phyloP scores from a whole-genome alignment of 2,329 filamentous ascomycete species.

The Botrytis paeoniae region DNA sequence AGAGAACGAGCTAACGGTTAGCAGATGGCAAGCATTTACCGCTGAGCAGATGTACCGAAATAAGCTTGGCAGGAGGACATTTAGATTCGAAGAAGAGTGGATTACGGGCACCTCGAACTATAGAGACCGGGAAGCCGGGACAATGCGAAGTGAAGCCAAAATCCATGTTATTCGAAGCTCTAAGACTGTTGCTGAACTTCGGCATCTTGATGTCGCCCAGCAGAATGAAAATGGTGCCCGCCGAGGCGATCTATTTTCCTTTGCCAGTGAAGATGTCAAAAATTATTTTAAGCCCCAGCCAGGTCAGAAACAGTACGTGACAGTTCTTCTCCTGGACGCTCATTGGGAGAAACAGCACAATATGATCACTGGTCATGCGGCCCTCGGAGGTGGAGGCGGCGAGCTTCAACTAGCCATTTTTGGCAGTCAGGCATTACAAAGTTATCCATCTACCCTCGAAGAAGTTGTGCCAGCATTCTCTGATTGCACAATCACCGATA shows the following conservation, averaged over 20 bases:
- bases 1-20: background rate
- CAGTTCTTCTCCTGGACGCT: slow-evolving; percentile 79
- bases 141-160: slow-evolving; percentile 86
- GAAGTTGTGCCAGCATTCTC: slow-evolving; percentile 86
- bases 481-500: slow-evolving; percentile 87
- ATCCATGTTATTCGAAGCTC: slow-evolving; percentile 80
- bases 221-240: slow-evolving; percentile 68
- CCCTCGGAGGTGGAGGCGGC: slow-evolving; percentile 73
- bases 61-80: slow-evolving; percentile 78
- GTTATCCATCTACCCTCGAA: slow-evolving; percentile 84
- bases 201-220: slow-evolving; percentile 73
- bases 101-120: slow-evolving; percentile 75
- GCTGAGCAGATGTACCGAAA: slow-evolving; percentile 94
- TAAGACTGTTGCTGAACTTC: slow-evolving; percentile 81
- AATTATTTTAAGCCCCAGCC: slow-evolving; percentile 70
- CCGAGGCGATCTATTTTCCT: slow-evolving; percentile 70
- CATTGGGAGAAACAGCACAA: slow-evolving; percentile 77
- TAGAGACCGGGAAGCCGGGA: slow-evolving; percentile 66
- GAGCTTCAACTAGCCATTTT: slow-evolving; percentile 82
- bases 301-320: slow-evolving; percentile 85
- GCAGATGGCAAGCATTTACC: slow-evolving; percentile 85
- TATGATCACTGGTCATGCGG: slow-evolving; percentile 75
- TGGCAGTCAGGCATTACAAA: slow-evolving; percentile 87
- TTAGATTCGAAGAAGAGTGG: slow-evolving; percentile 95
- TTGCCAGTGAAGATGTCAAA: slow-evolving; percentile 74